Conservation (phyloP, 441 rosid species). For the Mallotus japonicus region DNA sequence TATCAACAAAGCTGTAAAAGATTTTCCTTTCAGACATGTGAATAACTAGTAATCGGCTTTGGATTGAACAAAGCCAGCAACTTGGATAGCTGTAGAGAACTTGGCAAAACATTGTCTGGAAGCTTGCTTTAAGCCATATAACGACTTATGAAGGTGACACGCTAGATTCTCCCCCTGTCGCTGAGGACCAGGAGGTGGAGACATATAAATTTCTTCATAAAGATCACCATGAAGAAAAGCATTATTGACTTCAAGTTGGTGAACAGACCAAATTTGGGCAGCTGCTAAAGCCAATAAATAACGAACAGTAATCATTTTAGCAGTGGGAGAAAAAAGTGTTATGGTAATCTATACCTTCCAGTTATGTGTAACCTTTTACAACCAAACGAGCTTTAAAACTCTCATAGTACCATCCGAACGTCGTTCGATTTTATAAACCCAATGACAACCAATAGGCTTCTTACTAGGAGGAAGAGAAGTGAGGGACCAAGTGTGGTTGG, state of each 20-base stretch:
- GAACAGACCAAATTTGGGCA: slow-evolving; percentile 7
- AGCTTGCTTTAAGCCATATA: too few relatives aligned
- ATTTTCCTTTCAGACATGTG: too few relatives aligned
- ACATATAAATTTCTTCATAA: too few relatives aligned
- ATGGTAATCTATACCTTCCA: not conserved
- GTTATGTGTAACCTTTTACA: too few relatives aligned
- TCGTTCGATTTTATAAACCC: not conserved
- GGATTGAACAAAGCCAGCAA: too few relatives aligned
- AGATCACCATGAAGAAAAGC: not conserved
- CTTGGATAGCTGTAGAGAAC: too few relatives aligned
- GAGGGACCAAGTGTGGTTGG: not conserved
- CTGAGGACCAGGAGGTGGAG: too few relatives aligned
- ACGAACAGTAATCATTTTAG: not conserved
- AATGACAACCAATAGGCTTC: slow-evolving; percentile 5
- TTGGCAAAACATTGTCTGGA: too few relatives aligned
- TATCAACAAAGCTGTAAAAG: not conserved
- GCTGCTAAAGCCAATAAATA: not conserved
- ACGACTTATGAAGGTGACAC: too few relatives aligned
- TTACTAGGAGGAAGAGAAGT: not conserved
- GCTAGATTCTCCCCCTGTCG: too few relatives aligned
- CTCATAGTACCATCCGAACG: not conserved
- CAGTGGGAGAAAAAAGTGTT: not conserved
- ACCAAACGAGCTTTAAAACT: too few relatives aligned
- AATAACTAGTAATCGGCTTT: too few relatives aligned
- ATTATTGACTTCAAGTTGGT: not conserved